Evolutionary conservation across 257 asterid genomes (phyloP).

Genomic region (Gynochthodes officinalis): DNA sequence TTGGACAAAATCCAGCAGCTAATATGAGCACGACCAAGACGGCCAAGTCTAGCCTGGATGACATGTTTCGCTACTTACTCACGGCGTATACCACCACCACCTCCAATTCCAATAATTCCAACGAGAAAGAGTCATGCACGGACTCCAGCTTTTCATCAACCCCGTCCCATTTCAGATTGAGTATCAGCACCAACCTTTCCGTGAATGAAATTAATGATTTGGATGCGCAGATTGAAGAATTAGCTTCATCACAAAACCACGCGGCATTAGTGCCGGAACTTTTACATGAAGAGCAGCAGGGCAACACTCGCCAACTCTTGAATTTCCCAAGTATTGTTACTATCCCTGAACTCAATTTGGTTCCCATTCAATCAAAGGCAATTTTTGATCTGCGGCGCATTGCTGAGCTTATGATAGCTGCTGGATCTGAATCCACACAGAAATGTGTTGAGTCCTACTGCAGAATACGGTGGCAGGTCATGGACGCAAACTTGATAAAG

Average conservation of each 20-base stretch:
- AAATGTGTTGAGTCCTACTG: slow-evolving; percentile 72
- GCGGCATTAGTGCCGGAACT: slow-evolving; percentile 19
- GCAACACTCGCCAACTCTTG: slow-evolving; percentile 20
- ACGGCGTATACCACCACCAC: slow-evolving; percentile 45
- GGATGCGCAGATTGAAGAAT: not conserved
- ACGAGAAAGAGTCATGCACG: slow-evolving; percentile 45
- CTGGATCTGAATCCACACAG: slow-evolving; percentile 49
- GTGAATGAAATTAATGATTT: slow-evolving; percentile 14
- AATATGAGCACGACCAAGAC: slow-evolving; percentile 42
- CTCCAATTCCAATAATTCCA: slow-evolving; percentile 14
- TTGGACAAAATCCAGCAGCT: slow-evolving; percentile 57
- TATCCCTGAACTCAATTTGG: slow-evolving; percentile 53
- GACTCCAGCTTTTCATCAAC: slow-evolving; percentile 26
- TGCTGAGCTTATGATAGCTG: slow-evolving; percentile 62
- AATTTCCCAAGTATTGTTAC: slow-evolving; percentile 17
- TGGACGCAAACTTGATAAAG: slow-evolving; percentile 50
- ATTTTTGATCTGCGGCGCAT: slow-evolving; percentile 63
- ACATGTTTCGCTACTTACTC: slow-evolving; percentile 67
- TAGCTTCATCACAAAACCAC: slow-evolving; percentile 26
- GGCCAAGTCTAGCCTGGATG: slow-evolving; percentile 83
- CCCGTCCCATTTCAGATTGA: not conserved
- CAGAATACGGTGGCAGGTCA: slow-evolving; percentile 47
- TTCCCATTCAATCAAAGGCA: slow-evolving; percentile 43
- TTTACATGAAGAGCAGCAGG: no score
- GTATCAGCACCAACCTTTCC: slow-evolving; percentile 21